Base-by-base conservation (phyloP, 768 basidiomycete species). In the Amanita inopinata region DNA sequence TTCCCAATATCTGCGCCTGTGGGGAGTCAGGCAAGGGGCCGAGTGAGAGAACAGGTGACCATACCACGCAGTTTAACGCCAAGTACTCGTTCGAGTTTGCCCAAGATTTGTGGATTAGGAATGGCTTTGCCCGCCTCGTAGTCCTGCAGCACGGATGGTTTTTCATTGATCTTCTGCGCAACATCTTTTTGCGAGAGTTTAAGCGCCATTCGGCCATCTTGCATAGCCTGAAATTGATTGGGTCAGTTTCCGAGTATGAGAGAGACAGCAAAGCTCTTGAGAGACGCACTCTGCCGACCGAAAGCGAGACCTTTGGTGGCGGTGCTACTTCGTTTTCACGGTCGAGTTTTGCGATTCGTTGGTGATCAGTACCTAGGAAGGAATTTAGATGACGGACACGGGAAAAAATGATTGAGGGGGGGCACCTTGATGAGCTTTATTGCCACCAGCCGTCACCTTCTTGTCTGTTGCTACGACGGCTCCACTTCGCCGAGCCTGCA, bases 321-420 rank as follows among this genome's bases (percentile, higher is more conserved):
- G 92, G 91, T 6, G 91, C 89, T 17, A 94, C 91, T 56, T 94
- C 92, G 60, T 97, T 93, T 53, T 96, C 90, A 33, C 88, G 78
- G 61, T 93, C 92, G 32, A 97, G 80, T 56, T 93, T 93, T 18
- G 86, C 91, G 57, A 93, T 92, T 43, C 78, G 78, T 57, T 91
- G 88, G 65, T 94, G 90, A 64, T 97, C 92, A 49, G 88, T 86
- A 25, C 86, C 89, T 92, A 36, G 10, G 33, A 43, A 43, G 38
- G 40, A 31, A 12, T 18, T 20, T 18, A 33, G 11, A 9, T 23
- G 11, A 9, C 18, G 32, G 35, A 6, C 15, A 5, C 18, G 33
- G 37, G 17, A 32, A 46, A 35, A 4, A 27, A 19, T 18, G 24
- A 28, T 33, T 22, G 46, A 34, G 43, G 28, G 11, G 17, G 17